Conservation (phyloP, 345 rosid species). For the Eutrema yunnanense region DNA sequence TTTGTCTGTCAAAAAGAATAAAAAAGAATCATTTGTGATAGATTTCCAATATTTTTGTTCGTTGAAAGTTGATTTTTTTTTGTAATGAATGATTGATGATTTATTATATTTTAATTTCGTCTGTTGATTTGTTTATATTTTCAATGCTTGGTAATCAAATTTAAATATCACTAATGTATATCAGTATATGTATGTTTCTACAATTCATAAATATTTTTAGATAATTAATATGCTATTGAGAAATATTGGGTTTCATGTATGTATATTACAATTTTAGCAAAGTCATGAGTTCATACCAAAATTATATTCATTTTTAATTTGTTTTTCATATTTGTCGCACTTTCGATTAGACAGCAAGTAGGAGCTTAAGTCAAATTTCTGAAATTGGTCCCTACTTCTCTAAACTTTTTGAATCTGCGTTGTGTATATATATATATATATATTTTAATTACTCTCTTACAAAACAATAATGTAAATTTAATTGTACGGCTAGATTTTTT, state of each 20-base stretch:
- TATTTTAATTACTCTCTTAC: neutral
- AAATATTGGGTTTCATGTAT: neutral
- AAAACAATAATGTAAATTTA: neutral
- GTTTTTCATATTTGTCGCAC: neutral
- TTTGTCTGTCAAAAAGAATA: too few species aligned
- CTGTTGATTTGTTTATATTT: neutral
- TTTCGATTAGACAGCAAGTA: neutral
- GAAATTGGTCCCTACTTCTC: slow-evolving; percentile 5
- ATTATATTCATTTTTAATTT: neutral
- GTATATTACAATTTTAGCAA: neutral
- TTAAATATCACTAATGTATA: too few species aligned
- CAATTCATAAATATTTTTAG: neutral
- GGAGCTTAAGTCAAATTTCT: slow-evolving; percentile 7
- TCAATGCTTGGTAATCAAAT: neutral
- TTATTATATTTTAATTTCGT: neutral
- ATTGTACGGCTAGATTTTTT: slow-evolving; percentile 7
- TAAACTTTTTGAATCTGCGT: neutral
- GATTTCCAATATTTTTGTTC: too few species aligned
- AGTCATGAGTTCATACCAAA: neutral
- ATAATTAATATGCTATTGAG: neutral
- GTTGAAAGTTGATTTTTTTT: too few species aligned
- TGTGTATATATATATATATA: neutral
- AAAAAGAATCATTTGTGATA: too few species aligned
- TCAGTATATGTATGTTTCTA: neutral
- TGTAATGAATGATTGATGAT: neutral